A percentile compares a stretch with the other conserved stretches of the same genome.
These are phyloP conservation scores for Globisporangium heterothallicum DNA, from an alignment of 352 stramenopile species.

Conservation along the genomic window DNA sequence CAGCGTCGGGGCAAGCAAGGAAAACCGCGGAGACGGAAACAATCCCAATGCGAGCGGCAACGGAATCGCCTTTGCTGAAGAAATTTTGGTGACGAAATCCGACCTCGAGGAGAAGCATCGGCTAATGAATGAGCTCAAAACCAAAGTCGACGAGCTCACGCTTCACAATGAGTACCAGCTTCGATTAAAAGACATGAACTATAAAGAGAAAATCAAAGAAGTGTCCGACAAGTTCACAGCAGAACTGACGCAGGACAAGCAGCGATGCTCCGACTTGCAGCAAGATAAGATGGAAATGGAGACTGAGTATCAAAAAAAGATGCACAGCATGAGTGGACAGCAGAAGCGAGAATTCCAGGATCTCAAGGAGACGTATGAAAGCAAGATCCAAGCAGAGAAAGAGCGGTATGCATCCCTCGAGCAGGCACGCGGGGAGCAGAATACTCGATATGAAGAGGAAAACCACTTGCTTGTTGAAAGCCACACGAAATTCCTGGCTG, in stretches of 20 bases:
- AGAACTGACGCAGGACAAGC: slow-evolving; percentile 91
- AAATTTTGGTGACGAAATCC: slow-evolving; percentile 92
- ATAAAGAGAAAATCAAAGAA: slow-evolving; percentile 95
- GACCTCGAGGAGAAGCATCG: slow-evolving; percentile 92
- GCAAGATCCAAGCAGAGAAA: slow-evolving; percentile 89
- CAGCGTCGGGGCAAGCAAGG: slow-evolving; percentile 20
- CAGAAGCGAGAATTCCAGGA: slow-evolving; percentile 90
- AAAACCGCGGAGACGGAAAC: slow-evolving; percentile 16
- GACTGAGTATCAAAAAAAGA: slow-evolving; percentile 88
- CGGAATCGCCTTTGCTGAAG: slow-evolving; percentile 82
- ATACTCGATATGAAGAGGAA: slow-evolving; percentile 66
- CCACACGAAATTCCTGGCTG: slow-evolving; percentile 81
- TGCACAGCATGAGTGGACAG: slow-evolving; percentile 84
- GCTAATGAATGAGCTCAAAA: slow-evolving; percentile 91
- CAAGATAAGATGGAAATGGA: slow-evolving; percentile 91
- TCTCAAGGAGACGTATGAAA: slow-evolving; percentile 87
- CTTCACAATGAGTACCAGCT: slow-evolving; percentile 95
- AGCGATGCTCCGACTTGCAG: slow-evolving; percentile 85
- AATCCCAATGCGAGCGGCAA: slow-evolving; percentile 37
- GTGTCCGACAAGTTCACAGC: slow-evolving; percentile 91
- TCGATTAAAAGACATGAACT: slow-evolving; percentile 93
- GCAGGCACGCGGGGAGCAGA: slow-evolving; percentile 67
- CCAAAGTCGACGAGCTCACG: slow-evolving; percentile 92
- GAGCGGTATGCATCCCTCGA: slow-evolving; percentile 83
- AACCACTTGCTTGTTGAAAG: slow-evolving; percentile 74